Evolutionary conservation across 805 yeast species (phyloP), one percentile per base, ranked within the genome.

Genomic region (Saturnispora ahearnii): DNA sequence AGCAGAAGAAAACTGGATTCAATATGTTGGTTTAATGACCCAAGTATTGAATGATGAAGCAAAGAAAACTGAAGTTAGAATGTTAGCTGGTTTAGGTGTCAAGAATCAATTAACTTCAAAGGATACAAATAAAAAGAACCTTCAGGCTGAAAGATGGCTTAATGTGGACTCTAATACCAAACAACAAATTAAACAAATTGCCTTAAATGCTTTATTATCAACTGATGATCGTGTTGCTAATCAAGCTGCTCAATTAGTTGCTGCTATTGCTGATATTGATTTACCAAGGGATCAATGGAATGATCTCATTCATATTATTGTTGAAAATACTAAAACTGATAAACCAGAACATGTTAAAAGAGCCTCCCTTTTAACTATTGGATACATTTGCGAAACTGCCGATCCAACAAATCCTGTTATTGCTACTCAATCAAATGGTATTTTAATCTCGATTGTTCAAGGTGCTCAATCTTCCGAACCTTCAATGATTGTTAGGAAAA

Each of bases 201-300:
- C 88, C 0, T 65, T 91, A 45, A 68, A 69, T 41, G 78, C 90
- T 3, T 76, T 93, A 50, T 64, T 82, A 50, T 74, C 86, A 15
- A 63, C 70, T n/a, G 79, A 81, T 59, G 85, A 79, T 55, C 78
- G 87, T 60, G 96, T 91, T 50, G 93, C 95, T 31, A 80, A 82
- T 51, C 77, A 96, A 29, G 84, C 91, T 26, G 96, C 99, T 24
- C 97, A 91, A 71, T 74, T 91, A 56, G 91, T 93, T 46, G 96
- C 98, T 32, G 95, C 97, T 10, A 87, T 93, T 59, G 99, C 97
- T n/a, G 91, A 84, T 55, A 87, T 91, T 51, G 99, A 93, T 65
- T 74, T 93, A 55, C 97, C 97, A 43, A 72, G 84, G 54, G 75
- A 76, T 55, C 87, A 84, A 62, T 93, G 99, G 99, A 81, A 84